phyloP scores from a whole-genome alignment of 495 filamentous ascomycete species.

The Hypoxylon intermedium region DNA sequence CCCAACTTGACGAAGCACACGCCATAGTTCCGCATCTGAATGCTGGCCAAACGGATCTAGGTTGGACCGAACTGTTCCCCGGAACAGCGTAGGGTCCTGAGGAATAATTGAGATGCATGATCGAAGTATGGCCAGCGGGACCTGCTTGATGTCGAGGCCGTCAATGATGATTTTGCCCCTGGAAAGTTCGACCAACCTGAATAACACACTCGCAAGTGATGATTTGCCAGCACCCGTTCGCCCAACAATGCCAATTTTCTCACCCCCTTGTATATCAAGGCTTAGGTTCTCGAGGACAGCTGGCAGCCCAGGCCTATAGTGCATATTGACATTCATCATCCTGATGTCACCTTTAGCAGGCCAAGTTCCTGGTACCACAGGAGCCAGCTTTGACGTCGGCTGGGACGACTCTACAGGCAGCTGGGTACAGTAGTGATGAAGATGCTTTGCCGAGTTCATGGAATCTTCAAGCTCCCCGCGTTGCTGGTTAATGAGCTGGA shows the following conservation, averaged over 20 bases:
- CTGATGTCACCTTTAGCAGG: constrained; percentile 40
- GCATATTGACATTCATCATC: constrained; percentile 35
- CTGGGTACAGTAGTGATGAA: neutral
- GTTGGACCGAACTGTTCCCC: constrained; percentile 52
- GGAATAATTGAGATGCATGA: constrained; percentile 50
- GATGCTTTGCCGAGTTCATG: neutral
- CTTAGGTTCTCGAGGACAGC: constrained; percentile 18
- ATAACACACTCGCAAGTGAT: constrained; percentile 44
- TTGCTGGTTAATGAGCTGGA: constrained; percentile 21
- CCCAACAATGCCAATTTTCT: constrained; percentile 55
- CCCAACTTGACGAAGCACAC: constrained; percentile 58
- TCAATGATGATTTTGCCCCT: constrained; percentile 50
- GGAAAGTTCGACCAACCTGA: constrained; percentile 48
- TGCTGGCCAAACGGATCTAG: constrained; percentile 59
- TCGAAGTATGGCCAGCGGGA: constrained; percentile 47
- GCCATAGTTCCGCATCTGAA: constrained; percentile 61
- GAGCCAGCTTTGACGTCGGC: neutral
- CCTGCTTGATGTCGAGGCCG: constrained; percentile 46
- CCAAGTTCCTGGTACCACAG: constrained; percentile 32
- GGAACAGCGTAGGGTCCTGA: constrained; percentile 54
- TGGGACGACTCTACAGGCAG: constrained; percentile 2
- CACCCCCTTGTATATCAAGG: constrained; percentile 42
- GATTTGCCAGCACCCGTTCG: constrained; percentile 58
- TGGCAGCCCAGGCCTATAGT: constrained; percentile 26
- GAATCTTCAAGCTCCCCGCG: constrained; percentile 14